These are phyloP conservation scores for Xylogone sp. DNA, from an alignment of 2,329 filamentous ascomycete species.

Conservation along the genomic window DNA sequence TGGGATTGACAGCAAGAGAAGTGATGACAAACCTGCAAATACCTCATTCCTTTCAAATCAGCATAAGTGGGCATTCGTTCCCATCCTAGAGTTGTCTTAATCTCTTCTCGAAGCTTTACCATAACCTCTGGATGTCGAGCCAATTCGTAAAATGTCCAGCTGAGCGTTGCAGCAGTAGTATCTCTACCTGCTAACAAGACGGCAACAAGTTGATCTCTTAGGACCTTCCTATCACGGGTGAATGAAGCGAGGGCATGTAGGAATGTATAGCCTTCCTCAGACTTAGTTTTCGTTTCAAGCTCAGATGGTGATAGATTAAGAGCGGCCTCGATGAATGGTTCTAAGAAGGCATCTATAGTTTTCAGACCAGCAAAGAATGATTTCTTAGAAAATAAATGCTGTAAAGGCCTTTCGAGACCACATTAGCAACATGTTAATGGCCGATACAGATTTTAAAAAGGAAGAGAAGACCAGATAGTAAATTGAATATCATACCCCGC, in stretches of 20 bases:
- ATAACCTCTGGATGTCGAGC: slow-evolving; percentile 65
- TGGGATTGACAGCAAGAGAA: background rate
- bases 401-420: slow-evolving; percentile 47
- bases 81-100: slow-evolving; percentile 62
- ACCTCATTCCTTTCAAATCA: slow-evolving; percentile 85
- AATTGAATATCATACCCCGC: slow-evolving; percentile 44
- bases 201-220: slow-evolving; percentile 81
- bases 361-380: slow-evolving; percentile 62
- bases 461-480: background rate
- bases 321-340: slow-evolving; percentile 72
- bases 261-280: slow-evolving; percentile 74
- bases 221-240: slow-evolving; percentile 66
- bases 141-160: slow-evolving; percentile 81
- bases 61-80: slow-evolving; percentile 65
- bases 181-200: slow-evolving; percentile 83
- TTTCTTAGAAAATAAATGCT: slow-evolving; percentile 57
- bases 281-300: slow-evolving; percentile 68
- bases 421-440: slow-evolving; percentile 2
- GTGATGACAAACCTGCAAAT: slow-evolving; percentile 47
- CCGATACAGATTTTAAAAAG: background rate
- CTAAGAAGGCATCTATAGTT: slow-evolving; percentile 71
- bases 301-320: slow-evolving; percentile 67
- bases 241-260: slow-evolving; percentile 79
- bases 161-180: slow-evolving; percentile 78
- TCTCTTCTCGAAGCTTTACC: slow-evolving; percentile 68